These are phyloP conservation scores for Rhizopus arrhizus DNA, from an alignment of 371 early-diverging fungal genomes.

Conservation along the genomic window DNA sequence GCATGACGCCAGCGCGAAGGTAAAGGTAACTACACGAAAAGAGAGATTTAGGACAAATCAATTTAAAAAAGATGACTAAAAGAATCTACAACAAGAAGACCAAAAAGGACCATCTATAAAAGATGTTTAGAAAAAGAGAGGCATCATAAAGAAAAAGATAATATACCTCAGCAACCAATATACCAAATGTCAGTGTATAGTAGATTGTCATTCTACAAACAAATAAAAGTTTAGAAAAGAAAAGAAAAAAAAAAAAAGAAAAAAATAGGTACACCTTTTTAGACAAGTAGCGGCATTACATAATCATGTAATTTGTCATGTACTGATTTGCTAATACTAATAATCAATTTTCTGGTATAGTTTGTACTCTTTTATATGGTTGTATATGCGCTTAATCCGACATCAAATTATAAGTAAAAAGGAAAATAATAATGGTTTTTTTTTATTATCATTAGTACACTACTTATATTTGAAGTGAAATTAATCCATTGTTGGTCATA, in stretches of 20 bases:
- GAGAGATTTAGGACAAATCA: not conserved
- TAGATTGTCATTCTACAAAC: constrained; percentile 43
- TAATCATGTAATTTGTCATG: not conserved
- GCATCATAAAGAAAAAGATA: too few species aligned
- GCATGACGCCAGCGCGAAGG: constrained; percentile 58
- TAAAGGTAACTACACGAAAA: constrained; percentile 45
- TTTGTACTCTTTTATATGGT: not conserved
- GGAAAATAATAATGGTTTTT: too few species aligned
- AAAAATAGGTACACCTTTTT: not conserved
- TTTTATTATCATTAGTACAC: too few species aligned
- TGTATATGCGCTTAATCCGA: not conserved
- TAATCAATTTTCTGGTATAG: not conserved
- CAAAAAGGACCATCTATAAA: constrained; percentile 45
- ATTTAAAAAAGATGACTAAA: not conserved
- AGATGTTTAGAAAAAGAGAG: too few species aligned
- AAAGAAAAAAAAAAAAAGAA: constrained; percentile 6
- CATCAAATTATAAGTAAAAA: too few species aligned
- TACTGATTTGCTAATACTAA: not conserved
- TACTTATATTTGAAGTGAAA: too few species aligned
- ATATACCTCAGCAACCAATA: constrained; percentile 42
- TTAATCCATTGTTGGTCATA: too few species aligned
- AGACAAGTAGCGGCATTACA: not conserved
- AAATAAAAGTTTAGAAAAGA: constrained; percentile 3
- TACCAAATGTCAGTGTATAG: constrained; percentile 38
- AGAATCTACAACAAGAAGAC: constrained; percentile 37